Base-by-base conservation (phyloP, 108 stramenopile genomes). In the Discostella pseudostelligera region DNA sequence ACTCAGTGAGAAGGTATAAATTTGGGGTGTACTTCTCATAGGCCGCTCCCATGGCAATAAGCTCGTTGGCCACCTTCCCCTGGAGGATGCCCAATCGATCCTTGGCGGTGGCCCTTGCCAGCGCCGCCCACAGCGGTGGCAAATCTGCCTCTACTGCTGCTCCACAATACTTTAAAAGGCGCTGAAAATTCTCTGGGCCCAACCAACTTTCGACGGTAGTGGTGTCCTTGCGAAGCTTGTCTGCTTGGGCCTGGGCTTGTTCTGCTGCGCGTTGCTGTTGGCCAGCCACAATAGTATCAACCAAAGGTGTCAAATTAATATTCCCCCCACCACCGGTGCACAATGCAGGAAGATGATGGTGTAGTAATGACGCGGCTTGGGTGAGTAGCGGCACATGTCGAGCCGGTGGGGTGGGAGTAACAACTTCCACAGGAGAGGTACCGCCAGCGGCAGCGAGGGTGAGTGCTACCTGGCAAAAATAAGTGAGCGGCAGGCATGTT, bases 251-350 rank as follows among this genome's bases (percentile, higher is more conserved):
- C 3, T 29, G 17, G 22, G 29, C 67, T 24, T 59, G 32, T 12
- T 68, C 47, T 1, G 32, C 22, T 25, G 39, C 53, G 21, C 32
- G 42, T 20, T 68, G 67, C 20, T 68, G 67, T 39, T 68, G 67
- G 26, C 12, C 11, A n/a, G 56, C 56, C 12, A 67, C 4, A 13
- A 35, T 21, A 1, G 39, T 54, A 19, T 44, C 35, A 35, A 39
- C 56, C 8, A 35, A 4, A 2, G 57, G 12, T 17, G 37, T 58
- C 6, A 46, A n/a, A 36, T 68, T 58, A 5, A 32, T 20, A 22
- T 49, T 28, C 22, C 25, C 17, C 3, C 39, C 37, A 46, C 39
- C 65, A 25, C 29, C 29, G 7, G 29, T 16, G 0, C 54, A 7
- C 28, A 54, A 35, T n/a, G 29, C 40, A 0, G 42, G 54, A 14